Percentiles rank a stretch among this genome's conserved stretches.
Conservation (phyloP, 2,329 filamentous ascomycete genomes). For the Didymella exigua region DNA sequence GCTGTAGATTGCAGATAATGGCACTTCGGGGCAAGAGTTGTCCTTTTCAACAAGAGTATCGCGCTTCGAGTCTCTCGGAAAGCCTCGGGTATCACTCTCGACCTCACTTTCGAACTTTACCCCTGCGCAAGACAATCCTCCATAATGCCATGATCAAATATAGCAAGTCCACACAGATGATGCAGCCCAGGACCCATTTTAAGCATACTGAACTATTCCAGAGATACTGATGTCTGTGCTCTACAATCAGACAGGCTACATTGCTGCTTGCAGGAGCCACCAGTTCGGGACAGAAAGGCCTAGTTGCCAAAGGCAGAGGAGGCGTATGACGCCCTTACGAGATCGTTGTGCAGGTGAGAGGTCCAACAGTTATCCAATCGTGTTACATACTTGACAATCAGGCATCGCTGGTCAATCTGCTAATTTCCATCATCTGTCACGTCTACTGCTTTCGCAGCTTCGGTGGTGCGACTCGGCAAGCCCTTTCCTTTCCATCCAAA, state of each 20-base stretch:
- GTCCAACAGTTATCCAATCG: background rate
- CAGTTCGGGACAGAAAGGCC: background rate
- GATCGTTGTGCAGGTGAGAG: background rate
- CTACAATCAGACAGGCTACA: too few relatives aligned
- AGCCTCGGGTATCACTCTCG: background rate
- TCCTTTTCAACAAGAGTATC: too few relatives aligned
- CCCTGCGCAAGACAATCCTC: background rate
- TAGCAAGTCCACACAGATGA: background rate
- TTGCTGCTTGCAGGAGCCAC: background rate
- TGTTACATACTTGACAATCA: background rate
- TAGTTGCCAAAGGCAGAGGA: background rate
- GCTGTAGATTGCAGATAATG: too few relatives aligned
- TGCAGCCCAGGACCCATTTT: background rate
- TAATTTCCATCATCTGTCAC: background rate
- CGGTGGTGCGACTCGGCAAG: background rate
- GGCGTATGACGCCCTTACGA: background rate
- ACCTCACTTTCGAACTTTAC: background rate
- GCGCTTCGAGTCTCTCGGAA: too few relatives aligned
- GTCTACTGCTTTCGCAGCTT: too few relatives aligned
- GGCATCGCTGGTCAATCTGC: background rate
- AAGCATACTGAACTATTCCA: background rate
- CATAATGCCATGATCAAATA: background rate
- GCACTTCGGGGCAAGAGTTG: too few relatives aligned
- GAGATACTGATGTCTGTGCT: background rate
- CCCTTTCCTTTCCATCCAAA: background rate